A percentile compares a stretch with the other conserved stretches of the same genome.
These are phyloP conservation scores for Trichophyton equinum DNA, from an alignment of 2,329 filamentous ascomycete genomes.

Conservation along the genomic window DNA sequence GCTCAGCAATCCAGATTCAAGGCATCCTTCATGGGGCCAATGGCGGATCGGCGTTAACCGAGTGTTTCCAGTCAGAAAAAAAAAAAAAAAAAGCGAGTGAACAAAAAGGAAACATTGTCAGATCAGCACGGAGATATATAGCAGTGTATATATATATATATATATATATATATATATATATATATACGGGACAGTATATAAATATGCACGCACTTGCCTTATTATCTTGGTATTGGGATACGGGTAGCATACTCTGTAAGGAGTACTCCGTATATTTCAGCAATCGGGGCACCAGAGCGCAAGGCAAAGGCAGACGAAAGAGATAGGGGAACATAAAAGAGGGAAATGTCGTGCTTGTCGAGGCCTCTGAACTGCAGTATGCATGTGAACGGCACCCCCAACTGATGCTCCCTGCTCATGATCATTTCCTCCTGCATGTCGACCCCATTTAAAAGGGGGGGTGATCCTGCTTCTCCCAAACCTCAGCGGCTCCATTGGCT, in stretches of 20 bases:
- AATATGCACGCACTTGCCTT: neutral
- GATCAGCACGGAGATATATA: constrained; percentile 3
- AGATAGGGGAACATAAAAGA: neutral
- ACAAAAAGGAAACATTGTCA: neutral
- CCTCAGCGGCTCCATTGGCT: neutral
- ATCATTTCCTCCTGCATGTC: neutral
- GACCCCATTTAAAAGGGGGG: neutral
- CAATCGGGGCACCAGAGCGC: neutral
- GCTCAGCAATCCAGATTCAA: neutral
- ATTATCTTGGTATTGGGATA: neutral
- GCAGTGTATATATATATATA: neutral
- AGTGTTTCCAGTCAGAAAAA: neutral
- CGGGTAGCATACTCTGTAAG: neutral
- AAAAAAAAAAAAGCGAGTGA: neutral
- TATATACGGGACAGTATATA: neutral
- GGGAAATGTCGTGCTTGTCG: neutral
- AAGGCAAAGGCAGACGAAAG: neutral
- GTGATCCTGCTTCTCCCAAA: neutral
- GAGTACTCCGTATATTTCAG: no score
- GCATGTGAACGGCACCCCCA: neutral
- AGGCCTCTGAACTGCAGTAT: neutral
- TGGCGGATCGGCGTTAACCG: constrained; percentile 1
- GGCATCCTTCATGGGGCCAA: constrained; percentile 1
- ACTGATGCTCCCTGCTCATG: neutral
- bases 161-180: neutral